Evolutionary conservation across 148 eudicot species (phyloP).

Genomic region (Spergularia marina): DNA sequence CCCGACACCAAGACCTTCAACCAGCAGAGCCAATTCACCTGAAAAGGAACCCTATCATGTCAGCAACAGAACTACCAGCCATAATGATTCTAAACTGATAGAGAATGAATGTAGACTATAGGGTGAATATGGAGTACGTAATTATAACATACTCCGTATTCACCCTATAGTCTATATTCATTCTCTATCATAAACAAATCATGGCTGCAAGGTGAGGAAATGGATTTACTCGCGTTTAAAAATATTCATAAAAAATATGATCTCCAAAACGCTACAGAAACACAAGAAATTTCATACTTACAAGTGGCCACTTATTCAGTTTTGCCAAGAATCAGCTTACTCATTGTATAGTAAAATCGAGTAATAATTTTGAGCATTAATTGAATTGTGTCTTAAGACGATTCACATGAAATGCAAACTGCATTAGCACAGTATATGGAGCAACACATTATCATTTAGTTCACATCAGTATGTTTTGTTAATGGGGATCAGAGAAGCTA

Average conservation of each 20-base stretch:
- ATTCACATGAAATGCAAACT: no score
- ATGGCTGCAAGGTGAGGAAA: not conserved
- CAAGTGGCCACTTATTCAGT: not conserved
- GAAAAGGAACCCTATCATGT: conserved; percentile 18
- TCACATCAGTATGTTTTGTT: not conserved
- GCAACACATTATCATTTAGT: not conserved
- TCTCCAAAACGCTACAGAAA: not conserved
- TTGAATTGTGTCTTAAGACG: not conserved
- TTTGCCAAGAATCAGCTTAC: not conserved
- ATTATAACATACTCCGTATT: no score
- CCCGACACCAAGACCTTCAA: conserved; percentile 83
- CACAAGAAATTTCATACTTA: not conserved
- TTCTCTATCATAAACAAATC: no score
- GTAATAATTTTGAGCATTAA: not conserved
- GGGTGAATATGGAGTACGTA: no score
- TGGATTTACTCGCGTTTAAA: not conserved
- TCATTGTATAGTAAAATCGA: not conserved
- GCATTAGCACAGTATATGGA: not conserved
- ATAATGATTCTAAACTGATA: not conserved
- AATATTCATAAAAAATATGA: not conserved
- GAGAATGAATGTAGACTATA: no score
- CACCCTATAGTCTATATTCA: no score
- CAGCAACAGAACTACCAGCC: not conserved
- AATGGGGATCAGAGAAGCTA: not conserved
- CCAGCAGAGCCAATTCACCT: conserved; percentile 84